phyloP scores from a whole-genome alignment of 768 basidiomycete species.

The Leccinum truebloodii region DNA sequence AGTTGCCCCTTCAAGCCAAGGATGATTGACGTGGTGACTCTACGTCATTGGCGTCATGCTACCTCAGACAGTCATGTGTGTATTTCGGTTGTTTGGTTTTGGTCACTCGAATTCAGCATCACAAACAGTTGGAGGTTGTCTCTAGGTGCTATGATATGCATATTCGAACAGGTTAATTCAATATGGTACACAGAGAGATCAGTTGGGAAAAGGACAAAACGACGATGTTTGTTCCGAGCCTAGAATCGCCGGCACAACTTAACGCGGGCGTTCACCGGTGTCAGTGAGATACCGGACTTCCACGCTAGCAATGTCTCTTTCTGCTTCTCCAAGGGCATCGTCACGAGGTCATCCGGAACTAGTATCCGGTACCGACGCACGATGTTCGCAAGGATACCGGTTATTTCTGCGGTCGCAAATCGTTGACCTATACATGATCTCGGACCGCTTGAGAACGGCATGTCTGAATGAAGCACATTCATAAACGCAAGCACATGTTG shows the following conservation, averaged over 20 bases:
- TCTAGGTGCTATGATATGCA: neutral
- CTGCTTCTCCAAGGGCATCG: slow-evolving; percentile 34
- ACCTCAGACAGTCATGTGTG: too few species aligned
- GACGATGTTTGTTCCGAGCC: neutral
- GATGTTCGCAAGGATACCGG: slow-evolving; percentile 45
- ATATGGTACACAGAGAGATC: neutral
- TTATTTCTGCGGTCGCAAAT: slow-evolving; percentile 44
- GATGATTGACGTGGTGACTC: neutral
- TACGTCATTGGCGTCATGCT: too few species aligned
- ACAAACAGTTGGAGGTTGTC: neutral
- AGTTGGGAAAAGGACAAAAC: neutral
- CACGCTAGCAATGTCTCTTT: slow-evolving; percentile 37
- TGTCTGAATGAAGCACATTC: slow-evolving; percentile 25
- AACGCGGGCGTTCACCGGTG: slow-evolving; percentile 32
- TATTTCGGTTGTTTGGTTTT: neutral
- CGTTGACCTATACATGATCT: slow-evolving; percentile 52
- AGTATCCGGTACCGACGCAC: slow-evolving; percentile 43
- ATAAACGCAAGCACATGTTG: neutral
- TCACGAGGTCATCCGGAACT: slow-evolving; percentile 38
- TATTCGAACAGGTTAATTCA: too few species aligned
- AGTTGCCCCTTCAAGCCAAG: slow-evolving; percentile 1
- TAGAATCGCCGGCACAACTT: slow-evolving; percentile 23
- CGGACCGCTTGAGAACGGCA: slow-evolving; percentile 47
- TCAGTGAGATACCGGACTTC: slow-evolving; percentile 38
- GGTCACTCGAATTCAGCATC: neutral